Evolutionary conservation across 305 asterid genomes (phyloP).

Genomic region (Fraxinus paxiana): DNA sequence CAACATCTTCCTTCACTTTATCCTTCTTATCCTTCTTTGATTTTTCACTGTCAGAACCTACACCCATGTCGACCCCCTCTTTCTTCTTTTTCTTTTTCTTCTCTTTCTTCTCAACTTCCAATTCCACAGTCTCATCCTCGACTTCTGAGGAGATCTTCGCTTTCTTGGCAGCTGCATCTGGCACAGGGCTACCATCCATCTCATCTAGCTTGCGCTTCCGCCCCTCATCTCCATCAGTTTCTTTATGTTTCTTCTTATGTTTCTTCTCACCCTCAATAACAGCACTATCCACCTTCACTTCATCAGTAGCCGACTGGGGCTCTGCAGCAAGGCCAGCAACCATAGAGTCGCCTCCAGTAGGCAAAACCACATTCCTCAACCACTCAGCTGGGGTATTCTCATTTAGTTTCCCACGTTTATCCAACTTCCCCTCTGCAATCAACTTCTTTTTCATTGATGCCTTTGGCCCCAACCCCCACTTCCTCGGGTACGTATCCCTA

Average conservation of each 20-base stretch:
- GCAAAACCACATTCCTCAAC: constrained; percentile 72
- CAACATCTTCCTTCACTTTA: constrained; percentile 30
- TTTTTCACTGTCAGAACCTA: constrained; percentile 30
- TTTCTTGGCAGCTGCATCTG: constrained; percentile 44
- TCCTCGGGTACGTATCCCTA: constrained; percentile 94
- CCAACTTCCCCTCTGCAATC: constrained; percentile 82
- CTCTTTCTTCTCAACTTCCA: constrained; percentile 37
- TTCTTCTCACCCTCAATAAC: constrained; percentile 45
- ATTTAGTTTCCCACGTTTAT: constrained; percentile 78
- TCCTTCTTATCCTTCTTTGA: constrained; percentile 42
- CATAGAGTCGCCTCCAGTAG: constrained; percentile 66
- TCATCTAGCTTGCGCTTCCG: constrained; percentile 62
- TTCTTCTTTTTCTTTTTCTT: constrained; percentile 67
- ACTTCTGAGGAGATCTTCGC: constrained; percentile 35
- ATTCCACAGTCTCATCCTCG: constrained; percentile 30
- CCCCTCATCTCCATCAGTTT: constrained; percentile 45
- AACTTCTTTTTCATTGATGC: constrained; percentile 93
- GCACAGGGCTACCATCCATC: constrained; percentile 44
- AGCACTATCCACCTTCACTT: constrained; percentile 27
- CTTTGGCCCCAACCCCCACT: constrained; percentile 95
- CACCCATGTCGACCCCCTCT: constrained; percentile 36
- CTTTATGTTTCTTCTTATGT: constrained; percentile 40
- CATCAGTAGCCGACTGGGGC: constrained; percentile 17
- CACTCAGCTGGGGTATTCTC: constrained; percentile 82
- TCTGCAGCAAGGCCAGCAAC: constrained; percentile 75